phyloP scores from a whole-genome alignment of 805 yeast species.

The Spathaspora passalidarum region DNA sequence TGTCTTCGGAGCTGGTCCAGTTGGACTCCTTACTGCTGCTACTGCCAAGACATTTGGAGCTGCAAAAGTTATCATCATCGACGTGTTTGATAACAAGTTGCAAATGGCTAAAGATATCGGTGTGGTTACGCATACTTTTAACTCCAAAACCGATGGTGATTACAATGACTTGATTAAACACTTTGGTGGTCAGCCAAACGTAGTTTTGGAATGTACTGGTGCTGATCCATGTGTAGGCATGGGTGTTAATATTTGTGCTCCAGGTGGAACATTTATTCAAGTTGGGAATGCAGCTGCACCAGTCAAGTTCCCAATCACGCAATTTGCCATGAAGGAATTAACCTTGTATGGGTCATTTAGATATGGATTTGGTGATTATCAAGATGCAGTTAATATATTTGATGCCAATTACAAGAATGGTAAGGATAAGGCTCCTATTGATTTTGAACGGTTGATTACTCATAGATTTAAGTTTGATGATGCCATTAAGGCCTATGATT shows the following conservation, averaged over 20 bases:
- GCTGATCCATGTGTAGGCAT: constrained; percentile 71
- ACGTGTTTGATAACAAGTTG: constrained; percentile 65
- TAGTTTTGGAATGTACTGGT: constrained; percentile 85
- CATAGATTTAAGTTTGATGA: constrained; percentile 70
- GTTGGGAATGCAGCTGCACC: constrained; percentile 80
- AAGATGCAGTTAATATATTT: constrained; percentile 64
- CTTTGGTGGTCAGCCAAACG: constrained; percentile 48
- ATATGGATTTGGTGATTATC: constrained; percentile 75
- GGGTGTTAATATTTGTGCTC: constrained; percentile 58
- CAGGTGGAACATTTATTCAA: constrained; percentile 76
- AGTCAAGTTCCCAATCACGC: constrained; percentile 72
- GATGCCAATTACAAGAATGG: constrained; percentile 49
- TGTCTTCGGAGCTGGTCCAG: constrained; percentile 89
- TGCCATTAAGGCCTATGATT: constrained; percentile 73
- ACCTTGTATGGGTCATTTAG: constrained; percentile 75
- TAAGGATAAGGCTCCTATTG: constrained; percentile 43
- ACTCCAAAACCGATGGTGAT: constrained; percentile 42
- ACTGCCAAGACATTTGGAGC: constrained; percentile 79
- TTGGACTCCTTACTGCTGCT: constrained; percentile 72
- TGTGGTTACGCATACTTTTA: constrained; percentile 68
- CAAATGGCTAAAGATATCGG: constrained; percentile 65
- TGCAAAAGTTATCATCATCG: constrained; percentile 62
- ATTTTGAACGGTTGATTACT: constrained; percentile 70
- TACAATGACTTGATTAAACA: constrained; percentile 33
- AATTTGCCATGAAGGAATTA: constrained; percentile 65